phyloP scores from a whole-genome alignment of 345 rosid species.

The Lepidium africanum region DNA sequence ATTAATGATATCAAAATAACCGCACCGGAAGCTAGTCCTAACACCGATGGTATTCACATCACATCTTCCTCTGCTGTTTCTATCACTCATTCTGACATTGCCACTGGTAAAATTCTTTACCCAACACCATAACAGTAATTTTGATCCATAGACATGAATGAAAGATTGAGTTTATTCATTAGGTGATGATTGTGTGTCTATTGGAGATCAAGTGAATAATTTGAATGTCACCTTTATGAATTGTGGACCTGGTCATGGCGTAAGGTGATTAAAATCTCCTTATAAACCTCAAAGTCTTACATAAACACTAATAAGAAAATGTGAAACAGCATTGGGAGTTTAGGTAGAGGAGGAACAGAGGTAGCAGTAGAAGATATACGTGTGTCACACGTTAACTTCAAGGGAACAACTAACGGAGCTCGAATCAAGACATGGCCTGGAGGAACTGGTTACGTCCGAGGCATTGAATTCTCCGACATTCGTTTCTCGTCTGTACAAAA shows the following conservation, averaged over 20 bases:
- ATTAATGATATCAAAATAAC: constrained; percentile 15
- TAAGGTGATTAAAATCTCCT: constrained; percentile 14
- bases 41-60: constrained; percentile 37
- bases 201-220: constrained; percentile 20
- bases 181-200: constrained; percentile 63
- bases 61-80: constrained; percentile 24
- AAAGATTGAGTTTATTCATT: not conserved
- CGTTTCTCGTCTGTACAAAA: constrained; percentile 17
- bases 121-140: not conserved
- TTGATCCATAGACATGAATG: not conserved
- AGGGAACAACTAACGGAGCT: constrained; percentile 39
- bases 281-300: not conserved
- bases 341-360: constrained; percentile 29
- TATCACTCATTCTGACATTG: constrained; percentile 10
- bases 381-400: constrained; percentile 30
- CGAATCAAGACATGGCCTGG: constrained; percentile 63
- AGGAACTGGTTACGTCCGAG: constrained; percentile 39
- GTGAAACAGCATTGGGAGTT: constrained; percentile 45
- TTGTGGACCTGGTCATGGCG: constrained; percentile 37
- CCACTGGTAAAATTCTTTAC: constrained; percentile 17
- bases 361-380: constrained; percentile 31
- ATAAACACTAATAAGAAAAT: not conserved
- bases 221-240: constrained; percentile 6
- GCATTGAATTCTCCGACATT: constrained; percentile 33
- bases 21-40: constrained; percentile 32